Evolutionary conservation across 768 basidiomycete species (phyloP).

Genomic region (Russula foetens): DNA sequence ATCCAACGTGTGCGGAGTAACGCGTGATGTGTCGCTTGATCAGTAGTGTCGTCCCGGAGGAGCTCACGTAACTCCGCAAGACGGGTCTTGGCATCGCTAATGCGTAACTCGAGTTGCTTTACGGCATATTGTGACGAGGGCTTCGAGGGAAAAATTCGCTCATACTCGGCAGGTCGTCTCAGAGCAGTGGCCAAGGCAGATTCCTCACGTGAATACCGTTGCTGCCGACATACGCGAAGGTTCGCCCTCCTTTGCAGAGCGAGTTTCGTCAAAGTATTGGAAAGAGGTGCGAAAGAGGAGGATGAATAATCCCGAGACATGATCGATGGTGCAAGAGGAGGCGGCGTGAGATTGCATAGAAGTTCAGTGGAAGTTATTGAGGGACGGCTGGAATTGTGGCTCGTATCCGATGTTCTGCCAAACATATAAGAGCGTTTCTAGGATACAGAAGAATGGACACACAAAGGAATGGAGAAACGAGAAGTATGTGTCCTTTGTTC

Average conservation of each 20-base stretch:
- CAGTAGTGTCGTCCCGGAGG: constrained; percentile 7
- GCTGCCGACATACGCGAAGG: constrained; percentile 1
- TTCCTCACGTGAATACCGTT: constrained; percentile 14
- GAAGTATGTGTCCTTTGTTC: neutral
- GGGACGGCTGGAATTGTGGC: neutral
- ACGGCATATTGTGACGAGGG: constrained; percentile 7
- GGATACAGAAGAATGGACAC: neutral
- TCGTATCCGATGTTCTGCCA: neutral
- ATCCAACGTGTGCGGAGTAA: constrained; percentile 17
- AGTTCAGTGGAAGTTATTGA: neutral
- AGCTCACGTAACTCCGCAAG: constrained; percentile 13
- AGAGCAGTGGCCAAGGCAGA: constrained; percentile 4
- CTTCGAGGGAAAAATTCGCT: neutral
- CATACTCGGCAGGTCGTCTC: neutral
- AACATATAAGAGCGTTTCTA: neutral
- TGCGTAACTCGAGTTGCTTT: constrained; percentile 4
- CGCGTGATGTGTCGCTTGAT: neutral
- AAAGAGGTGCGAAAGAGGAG: neutral
- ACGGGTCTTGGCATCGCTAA: constrained; percentile 4
- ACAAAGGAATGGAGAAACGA: constrained; percentile 7
- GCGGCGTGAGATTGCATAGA: neutral
- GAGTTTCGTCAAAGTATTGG: neutral
- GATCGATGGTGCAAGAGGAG: neutral
- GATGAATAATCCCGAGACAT: neutral
- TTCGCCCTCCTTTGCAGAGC: neutral